A percentile compares a stretch with the other conserved stretches of the same genome.
These are phyloP conservation scores for Fusarium temperatum DNA, from an alignment of 2,329 filamentous ascomycete species.

Conservation along the genomic window DNA sequence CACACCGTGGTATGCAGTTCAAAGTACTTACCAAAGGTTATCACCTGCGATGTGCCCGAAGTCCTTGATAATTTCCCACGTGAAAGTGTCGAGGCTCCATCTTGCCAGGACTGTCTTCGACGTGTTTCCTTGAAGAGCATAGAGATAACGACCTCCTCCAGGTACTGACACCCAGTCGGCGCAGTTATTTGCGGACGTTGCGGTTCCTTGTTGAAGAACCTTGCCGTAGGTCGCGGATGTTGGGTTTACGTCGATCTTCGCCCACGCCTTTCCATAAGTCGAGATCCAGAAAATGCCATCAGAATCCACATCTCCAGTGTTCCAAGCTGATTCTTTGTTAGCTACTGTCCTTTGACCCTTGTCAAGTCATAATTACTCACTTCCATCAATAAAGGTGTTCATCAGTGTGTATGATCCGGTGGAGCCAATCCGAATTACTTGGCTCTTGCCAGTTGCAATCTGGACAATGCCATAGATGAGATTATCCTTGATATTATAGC, in stretches of 20 bases:
- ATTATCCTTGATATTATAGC: conserved; percentile 4
- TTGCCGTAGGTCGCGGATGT: neutral
- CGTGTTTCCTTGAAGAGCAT: neutral
- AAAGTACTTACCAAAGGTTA: neutral
- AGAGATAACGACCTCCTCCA: neutral
- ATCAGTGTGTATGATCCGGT: conserved; percentile 6
- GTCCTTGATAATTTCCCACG: neutral
- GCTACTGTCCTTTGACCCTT: neutral
- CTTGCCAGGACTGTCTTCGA: neutral
- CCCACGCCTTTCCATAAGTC: neutral
- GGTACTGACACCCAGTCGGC: conserved; percentile 2
- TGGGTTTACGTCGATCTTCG: conserved; percentile 6
- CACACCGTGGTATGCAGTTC: rapidly evolving
- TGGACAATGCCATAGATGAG: conserved; percentile 12
- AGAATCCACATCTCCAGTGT: neutral
- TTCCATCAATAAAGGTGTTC: neutral
- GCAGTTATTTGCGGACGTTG: neutral
- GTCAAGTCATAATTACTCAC: neutral
- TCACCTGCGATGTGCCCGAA: neutral
- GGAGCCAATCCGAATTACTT: conserved; percentile 6
- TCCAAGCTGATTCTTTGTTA: neutral
- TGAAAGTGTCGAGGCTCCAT: neutral
- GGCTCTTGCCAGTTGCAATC: neutral
- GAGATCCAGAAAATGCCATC: conserved; percentile 9
- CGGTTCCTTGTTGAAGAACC: neutral